Evolutionary conservation across 305 asterid genomes (phyloP).

Genomic region (Striga hermonthica): DNA sequence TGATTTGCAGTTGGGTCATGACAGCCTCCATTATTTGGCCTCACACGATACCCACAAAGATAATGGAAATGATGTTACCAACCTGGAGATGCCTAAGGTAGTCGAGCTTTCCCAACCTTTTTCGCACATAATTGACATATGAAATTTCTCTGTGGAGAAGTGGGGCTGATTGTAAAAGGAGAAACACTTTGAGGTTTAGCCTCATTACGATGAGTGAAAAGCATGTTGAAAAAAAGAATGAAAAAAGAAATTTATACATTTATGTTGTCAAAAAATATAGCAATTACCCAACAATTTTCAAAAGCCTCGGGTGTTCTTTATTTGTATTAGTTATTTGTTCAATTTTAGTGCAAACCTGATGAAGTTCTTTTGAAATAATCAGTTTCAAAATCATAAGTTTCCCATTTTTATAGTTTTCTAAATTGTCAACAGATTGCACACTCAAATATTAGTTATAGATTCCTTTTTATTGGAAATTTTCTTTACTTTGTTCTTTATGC

Average conservation of each 20-base stretch:
- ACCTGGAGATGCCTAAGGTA: constrained; percentile 69
- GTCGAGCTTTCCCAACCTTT: not conserved
- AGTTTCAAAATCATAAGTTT: not conserved
- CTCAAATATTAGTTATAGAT: not conserved
- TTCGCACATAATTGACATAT: not conserved
- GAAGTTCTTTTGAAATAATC: not conserved
- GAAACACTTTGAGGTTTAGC: not conserved
- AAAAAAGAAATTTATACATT: not conserved
- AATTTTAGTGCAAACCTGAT: not conserved
- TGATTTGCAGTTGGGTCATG: constrained; percentile 50
- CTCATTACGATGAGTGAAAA: not conserved
- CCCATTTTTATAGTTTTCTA: not conserved
- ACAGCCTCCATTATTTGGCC: constrained; percentile 38
- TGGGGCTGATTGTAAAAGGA: not conserved
- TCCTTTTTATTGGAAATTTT: not conserved
- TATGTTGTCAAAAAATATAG: not conserved
- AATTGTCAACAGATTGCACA: not conserved
- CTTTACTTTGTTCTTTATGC: constrained; percentile 16
- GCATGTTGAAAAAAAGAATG: not conserved
- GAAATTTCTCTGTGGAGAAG: not conserved
- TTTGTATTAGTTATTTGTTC: not conserved
- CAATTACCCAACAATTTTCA: not conserved
- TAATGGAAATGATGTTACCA: constrained; percentile 34
- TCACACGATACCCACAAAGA: constrained; percentile 43
- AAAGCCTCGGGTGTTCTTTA: not conserved